A percentile compares a stretch with the other conserved stretches of the same genome.
Conservation (phyloP, 345 rosid genomes). For the Gossypium turneri region DNA sequence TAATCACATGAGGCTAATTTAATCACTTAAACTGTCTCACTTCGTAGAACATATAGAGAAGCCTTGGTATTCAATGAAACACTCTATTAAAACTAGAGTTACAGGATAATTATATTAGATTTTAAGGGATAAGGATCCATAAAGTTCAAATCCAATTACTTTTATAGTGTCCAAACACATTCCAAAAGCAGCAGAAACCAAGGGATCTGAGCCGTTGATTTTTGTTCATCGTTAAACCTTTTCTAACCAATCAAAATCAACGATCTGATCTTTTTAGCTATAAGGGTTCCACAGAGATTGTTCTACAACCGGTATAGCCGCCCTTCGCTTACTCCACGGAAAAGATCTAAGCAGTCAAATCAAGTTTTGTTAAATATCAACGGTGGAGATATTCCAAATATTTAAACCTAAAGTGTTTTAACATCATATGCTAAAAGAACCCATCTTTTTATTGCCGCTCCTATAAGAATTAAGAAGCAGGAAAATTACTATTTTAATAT, state of each 20-base stretch:
- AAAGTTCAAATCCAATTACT: no score
- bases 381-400: not conserved
- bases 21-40: rapidly evolving
- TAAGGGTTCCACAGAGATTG: not conserved
- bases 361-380: not conserved
- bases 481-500: not conserved
- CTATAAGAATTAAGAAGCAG: not conserved
- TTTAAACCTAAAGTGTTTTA: not conserved
- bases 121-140: no score
- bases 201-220: not conserved
- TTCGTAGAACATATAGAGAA: rapidly evolving
- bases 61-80: rapidly evolving
- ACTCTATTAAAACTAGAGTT: no score
- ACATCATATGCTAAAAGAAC: not conserved
- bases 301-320: not conserved
- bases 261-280: not conserved
- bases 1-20: no score
- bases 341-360: not conserved
- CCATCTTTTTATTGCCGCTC: not conserved
- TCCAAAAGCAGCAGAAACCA: not conserved
- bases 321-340: not conserved
- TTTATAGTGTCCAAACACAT: no score
- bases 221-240: not conserved
- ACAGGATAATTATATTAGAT: rapidly evolving
- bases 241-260: not conserved